Base-by-base conservation (phyloP, 345 rosid species). In the Sonneratia alba region DNA sequence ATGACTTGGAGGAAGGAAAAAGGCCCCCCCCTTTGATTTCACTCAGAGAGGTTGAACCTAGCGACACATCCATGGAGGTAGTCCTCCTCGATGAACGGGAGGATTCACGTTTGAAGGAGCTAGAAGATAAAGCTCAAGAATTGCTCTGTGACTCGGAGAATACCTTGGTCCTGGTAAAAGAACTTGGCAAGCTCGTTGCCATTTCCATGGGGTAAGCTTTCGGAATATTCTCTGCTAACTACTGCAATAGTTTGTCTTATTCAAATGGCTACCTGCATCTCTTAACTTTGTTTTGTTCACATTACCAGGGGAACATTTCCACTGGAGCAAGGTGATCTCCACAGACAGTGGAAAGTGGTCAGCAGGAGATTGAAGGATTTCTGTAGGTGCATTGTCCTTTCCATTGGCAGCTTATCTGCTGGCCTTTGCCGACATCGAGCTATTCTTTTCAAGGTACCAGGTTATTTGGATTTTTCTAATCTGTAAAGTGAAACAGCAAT, bases 401-500 rank as follows among this genome's bases (percentile, higher is more conserved):
- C 98, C 48, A 84, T 94, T 36, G 98, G 98, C 68, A 87, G 91
- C 84, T 72, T 94, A 69, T 83, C 97, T 15, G 79, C 72, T 78
- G 98, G 98, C 57, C 94, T 91, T 45, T 94, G 98, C 79, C 83
- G 98, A 74, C 98, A 94, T 76, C 98, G 98, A 21, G 98, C 98
- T 53, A 86, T 94, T 79, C 76, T 94, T 48, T 94, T 94, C 83
- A 94, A 94, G 97, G 98, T 91, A 75, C 71, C 62, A 22, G 66
- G 24, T 37, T 40, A 18, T 38, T 64, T 47, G 47, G 16, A 42
- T 14, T 62, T 40, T 22, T 19, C 22, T 63, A 21, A 34, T 47
- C 36, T 51, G 9, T 38, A 1, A 18, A 16, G 40, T 67, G 53
- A 47, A 18, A 24, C 14, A 37, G 27, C 14, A 37, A 42, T 42